Percentiles rank a stretch among this genome's conserved stretches.
Conservation (phyloP, 2,329 filamentous ascomycete genomes). For the Coniochaeta sp. region DNA sequence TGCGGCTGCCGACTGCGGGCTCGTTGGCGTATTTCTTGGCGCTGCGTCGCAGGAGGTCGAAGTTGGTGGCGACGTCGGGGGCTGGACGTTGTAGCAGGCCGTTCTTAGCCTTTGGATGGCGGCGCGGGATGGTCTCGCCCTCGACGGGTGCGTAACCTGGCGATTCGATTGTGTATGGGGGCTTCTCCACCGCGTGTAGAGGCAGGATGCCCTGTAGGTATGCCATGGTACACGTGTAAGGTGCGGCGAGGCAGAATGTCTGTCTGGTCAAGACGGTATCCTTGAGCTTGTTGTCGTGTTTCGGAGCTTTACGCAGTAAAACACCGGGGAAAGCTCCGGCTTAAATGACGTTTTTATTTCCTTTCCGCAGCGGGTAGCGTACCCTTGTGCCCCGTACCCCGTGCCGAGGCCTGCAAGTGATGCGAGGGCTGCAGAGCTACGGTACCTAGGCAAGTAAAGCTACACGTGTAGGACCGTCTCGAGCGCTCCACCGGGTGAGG, state of each 20-base stretch:
- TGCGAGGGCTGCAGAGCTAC: no score
- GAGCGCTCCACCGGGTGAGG: background rate
- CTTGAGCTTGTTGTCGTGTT: no score
- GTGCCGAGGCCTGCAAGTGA: background rate
- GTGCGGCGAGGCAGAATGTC: no score
- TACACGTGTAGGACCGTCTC: background rate
- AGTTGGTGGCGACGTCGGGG: constrained; percentile 67
- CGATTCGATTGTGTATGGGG: constrained; percentile 68
- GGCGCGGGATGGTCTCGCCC: constrained; percentile 78
- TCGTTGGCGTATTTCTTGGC: constrained; percentile 55
- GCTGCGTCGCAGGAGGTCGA: constrained; percentile 67
- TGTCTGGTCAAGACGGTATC: no score
- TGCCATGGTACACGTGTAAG: constrained; percentile 20
- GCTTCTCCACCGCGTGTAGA: constrained; percentile 54
- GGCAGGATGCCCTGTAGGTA: constrained; percentile 39
- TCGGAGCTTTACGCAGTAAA: no score
- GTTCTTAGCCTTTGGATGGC: constrained; percentile 64
- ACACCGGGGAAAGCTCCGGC: background rate
- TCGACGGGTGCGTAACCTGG: constrained; percentile 59
- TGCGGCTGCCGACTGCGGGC: constrained; percentile 62
- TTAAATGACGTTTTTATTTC: background rate
- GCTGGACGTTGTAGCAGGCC: constrained; percentile 58
- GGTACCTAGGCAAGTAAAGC: background rate
- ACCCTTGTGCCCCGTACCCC: no score
- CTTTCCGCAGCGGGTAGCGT: background rate